phyloP scores from a whole-genome alignment of 306 rosid species.

The Vigna hirtella region DNA sequence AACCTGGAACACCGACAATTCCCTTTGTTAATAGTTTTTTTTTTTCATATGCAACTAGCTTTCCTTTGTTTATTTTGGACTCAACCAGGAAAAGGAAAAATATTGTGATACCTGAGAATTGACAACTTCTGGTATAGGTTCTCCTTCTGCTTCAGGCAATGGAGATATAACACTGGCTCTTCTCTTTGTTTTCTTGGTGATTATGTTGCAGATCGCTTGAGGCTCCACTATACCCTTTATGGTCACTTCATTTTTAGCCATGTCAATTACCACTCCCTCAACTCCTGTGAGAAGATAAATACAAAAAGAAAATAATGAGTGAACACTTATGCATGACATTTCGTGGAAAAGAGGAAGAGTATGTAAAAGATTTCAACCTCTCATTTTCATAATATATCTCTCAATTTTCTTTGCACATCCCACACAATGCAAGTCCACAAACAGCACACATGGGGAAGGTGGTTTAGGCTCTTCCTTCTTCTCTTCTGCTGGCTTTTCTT shows the following conservation, averaged over 20 bases:
- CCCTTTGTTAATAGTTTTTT: conserved; percentile 3
- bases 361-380: conserved; percentile 57
- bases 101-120: conserved; percentile 69
- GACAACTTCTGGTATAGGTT: conserved; percentile 82
- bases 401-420: conserved; percentile 96
- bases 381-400: conserved; percentile 75
- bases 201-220: conserved; percentile 67
- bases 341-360: conserved; percentile 12
- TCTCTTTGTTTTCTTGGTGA: conserved; percentile 78
- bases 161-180: conserved; percentile 79
- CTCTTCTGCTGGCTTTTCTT: conserved; percentile 56
- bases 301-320: conserved; percentile 10
- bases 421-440: conserved; percentile 88
- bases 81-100: not conserved
- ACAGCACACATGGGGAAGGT: conserved; percentile 73
- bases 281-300: conserved; percentile 61
- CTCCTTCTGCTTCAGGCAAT: conserved; percentile 86
- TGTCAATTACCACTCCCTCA: conserved; percentile 76
- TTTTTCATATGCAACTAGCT: not conserved
- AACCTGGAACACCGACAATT: conserved; percentile 59
- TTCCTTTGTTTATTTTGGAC: not conserved
- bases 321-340: conserved; percentile 27
- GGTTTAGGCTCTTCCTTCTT: conserved; percentile 76
- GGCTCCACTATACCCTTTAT: conserved; percentile 95
- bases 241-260: conserved; percentile 84